Evolutionary conservation across 495 filamentous ascomycete genomes (phyloP), one percentile per base, ranked within the genome.

Genomic region (Cetradonia linearis): DNA sequence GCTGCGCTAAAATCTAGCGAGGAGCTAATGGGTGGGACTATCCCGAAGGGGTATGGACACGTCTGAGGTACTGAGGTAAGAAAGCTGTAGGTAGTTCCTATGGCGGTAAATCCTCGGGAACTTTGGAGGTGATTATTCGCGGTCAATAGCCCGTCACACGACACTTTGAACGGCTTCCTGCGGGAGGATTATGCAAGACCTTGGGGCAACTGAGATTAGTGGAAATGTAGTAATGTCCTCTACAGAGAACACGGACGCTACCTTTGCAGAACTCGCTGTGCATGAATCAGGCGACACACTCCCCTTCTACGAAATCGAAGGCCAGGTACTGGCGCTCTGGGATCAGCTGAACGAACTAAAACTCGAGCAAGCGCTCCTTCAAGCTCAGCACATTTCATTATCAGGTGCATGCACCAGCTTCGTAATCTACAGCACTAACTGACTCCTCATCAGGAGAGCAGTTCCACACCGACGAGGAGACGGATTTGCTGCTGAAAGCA

Each of bases 331-430:
- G 37, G 80, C 81, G 49, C 77, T 90, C 42, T 86, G 86, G 68
- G 80, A 88, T 66, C 78, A 79, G 62, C 71, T 88, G 46, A 82
- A 87, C 63, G 80, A 88, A 68, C 76, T 89, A 55, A 79, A 81
- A 63, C 74, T 90, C 34, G 83, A 91, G 70, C 81, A 83, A 33
- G 83, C 81, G 30, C 71, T 91, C 18, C 69, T 89, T 7, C 77
- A 81, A 71, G 82, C 50, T 59, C 37, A 56, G 20, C 20, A n/a
- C 28, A 20, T 30, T 33, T 25, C 36, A 9, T 27, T 13, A 3
- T 25, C 34, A 50, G 42, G 62, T 64, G 55, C 44, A n/a, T 16
- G 28, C 1, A 20, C 27, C n/a, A 18, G 31, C 14, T 13, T 10
- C 6, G 18, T 9, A 59, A 33, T 16, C 55, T 40, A 59, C 54